These are phyloP conservation scores for Dichotomocladium elegans DNA, from an alignment of 371 early-diverging fungal genomes.

Conservation along the genomic window DNA sequence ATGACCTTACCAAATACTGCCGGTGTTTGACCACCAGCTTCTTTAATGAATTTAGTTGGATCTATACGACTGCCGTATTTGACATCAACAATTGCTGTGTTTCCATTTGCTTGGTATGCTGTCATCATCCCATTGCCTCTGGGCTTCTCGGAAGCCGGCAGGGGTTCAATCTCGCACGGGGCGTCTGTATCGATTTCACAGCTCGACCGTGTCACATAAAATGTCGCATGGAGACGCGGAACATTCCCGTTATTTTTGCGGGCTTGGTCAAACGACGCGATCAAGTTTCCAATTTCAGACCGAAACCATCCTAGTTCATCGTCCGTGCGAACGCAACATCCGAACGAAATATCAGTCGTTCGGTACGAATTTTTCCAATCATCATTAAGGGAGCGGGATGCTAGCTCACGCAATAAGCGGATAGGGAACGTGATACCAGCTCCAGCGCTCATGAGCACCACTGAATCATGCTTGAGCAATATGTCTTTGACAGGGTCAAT, in stretches of 20 bases:
- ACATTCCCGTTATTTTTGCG: not conserved
- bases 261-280: conserved; percentile 16
- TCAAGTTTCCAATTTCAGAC: conserved; percentile 33
- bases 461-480: conserved; percentile 19
- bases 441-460: conserved; percentile 48
- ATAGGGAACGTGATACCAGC: conserved; percentile 54
- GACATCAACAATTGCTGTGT: no score
- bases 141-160: no score
- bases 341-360: conserved; percentile 25
- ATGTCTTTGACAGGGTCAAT: conserved; percentile 15
- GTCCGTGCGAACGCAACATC: conserved; percentile 33
- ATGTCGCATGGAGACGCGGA: conserved; percentile 13
- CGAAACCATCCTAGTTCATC: conserved; percentile 52
- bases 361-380: conserved; percentile 5
- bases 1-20: conserved; percentile 33
- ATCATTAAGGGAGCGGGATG: conserved; percentile 13
- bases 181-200: no score
- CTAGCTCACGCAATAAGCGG: conserved; percentile 45
- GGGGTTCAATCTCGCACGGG: no score
- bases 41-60: conserved; percentile 3
- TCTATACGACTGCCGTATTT: conserved; percentile 4
- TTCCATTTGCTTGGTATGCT: no score
- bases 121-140: no score
- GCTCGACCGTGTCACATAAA: conserved; percentile 17
- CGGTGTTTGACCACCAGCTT: not conserved